Percentiles rank a stretch among this genome's conserved stretches.
Evolutionary conservation across 305 asterid species (phyloP).

Genomic region (Solanum chacoense): DNA sequence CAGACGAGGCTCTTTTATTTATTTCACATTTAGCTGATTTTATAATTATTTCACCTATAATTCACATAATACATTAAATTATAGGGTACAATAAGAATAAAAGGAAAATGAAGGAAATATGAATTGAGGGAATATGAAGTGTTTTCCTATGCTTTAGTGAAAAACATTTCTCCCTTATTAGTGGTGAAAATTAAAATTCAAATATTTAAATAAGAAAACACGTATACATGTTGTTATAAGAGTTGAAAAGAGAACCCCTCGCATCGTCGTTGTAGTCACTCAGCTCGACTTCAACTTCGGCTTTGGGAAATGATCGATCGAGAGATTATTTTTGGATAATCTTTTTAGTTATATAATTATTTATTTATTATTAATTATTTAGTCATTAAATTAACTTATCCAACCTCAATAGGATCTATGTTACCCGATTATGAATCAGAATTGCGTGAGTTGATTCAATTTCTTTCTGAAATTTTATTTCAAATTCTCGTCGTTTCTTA

Average conservation of each 20-base stretch:
- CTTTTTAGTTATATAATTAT: no score
- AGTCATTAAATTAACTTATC: no score
- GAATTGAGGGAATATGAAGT: neutral
- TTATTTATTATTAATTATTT: no score
- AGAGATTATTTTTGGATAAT: neutral
- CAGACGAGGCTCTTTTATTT: neutral
- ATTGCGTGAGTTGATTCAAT: neutral
- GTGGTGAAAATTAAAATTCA: neutral
- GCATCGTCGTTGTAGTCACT: neutral
- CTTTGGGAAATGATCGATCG: no score
- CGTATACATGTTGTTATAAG: neutral
- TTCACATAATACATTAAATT: neutral
- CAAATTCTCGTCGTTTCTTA: neutral
- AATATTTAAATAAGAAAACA: no score
- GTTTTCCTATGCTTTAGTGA: neutral
- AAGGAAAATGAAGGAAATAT: neutral
- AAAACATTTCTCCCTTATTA: neutral
- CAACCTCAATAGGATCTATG: neutral
- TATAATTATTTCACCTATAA: neutral
- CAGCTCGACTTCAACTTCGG: neutral
- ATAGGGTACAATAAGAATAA: neutral
- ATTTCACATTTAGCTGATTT: neutral
- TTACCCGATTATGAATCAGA: neutral
- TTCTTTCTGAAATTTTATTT: neutral
- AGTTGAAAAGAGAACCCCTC: no score